Evolutionary conservation across 2,329 filamentous ascomycete genomes (phyloP).

Genomic region (Beauveria sp.): DNA sequence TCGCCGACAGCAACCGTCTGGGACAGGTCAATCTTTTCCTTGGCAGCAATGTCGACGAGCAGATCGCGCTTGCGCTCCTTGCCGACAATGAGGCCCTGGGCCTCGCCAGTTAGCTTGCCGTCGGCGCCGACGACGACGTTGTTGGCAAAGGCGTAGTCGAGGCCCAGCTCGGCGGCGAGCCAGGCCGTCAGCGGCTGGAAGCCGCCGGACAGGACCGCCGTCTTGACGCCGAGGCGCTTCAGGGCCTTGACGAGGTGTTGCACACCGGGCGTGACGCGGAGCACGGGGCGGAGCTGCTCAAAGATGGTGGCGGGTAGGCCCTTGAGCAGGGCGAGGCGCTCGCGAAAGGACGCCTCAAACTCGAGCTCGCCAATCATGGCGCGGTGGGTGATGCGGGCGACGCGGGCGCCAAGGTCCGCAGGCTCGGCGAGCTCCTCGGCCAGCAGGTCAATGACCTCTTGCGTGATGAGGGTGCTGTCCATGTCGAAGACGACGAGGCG

Average conservation of each 20-base stretch:
- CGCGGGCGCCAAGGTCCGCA: constrained; percentile 67
- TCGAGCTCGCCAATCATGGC: constrained; percentile 96
- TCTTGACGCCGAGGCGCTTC: constrained; percentile 73
- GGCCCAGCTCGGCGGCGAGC: constrained; percentile 71
- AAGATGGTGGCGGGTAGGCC: constrained; percentile 76
- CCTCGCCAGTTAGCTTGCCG: constrained; percentile 60
- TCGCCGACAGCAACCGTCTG: constrained; percentile 72
- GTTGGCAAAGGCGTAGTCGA: constrained; percentile 87
- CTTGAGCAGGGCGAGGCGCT: constrained; percentile 71
- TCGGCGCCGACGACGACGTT: constrained; percentile 60
- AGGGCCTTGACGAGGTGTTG: constrained; percentile 65
- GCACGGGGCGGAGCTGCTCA: constrained; percentile 62
- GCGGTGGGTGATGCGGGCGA: constrained; percentile 82
- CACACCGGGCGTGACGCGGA: constrained; percentile 78
- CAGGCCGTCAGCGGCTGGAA: constrained; percentile 85
- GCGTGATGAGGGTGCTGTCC: constrained; percentile 94
- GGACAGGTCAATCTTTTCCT: constrained; percentile 56
- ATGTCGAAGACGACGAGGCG: constrained; percentile 94
- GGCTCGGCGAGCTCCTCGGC: constrained; percentile 66
- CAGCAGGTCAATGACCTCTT: constrained; percentile 95
- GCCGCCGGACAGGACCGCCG: constrained; percentile 85
- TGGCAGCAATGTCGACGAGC: constrained; percentile 60
- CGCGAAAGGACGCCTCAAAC: constrained; percentile 76
- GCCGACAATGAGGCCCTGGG: constrained; percentile 66
- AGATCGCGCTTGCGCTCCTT: constrained; percentile 67